A percentile compares a stretch with the other conserved stretches of the same genome.
These are phyloP conservation scores for Dichotomocladium elegans DNA, from an alignment of 371 early-diverging fungal species.

Conservation along the genomic window DNA sequence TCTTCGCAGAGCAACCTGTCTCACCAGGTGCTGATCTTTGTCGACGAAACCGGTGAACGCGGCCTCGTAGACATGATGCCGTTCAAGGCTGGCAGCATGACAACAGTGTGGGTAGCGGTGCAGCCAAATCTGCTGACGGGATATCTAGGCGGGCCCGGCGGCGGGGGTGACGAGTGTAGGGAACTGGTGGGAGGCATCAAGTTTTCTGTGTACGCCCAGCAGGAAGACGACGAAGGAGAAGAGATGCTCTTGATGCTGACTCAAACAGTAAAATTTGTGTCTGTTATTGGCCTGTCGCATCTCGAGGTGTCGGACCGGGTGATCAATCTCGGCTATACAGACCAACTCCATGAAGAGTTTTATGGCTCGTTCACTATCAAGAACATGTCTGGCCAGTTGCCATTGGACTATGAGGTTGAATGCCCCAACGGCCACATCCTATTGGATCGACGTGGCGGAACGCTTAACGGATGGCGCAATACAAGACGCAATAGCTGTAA, in stretches of 20 bases:
- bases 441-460: conserved; percentile 55
- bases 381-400: conserved; percentile 64
- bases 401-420: conserved; percentile 60
- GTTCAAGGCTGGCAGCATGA: conserved; percentile 47
- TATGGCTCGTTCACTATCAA: conserved; percentile 60
- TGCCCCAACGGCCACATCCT: conserved; percentile 55
- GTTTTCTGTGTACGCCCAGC: conserved; percentile 60
- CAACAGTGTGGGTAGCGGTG: conserved; percentile 76
- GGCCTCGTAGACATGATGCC: conserved; percentile 57
- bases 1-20: conserved; percentile 77
- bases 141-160: conserved; percentile 27
- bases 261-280: conserved; percentile 77
- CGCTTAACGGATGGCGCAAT: conserved; percentile 56
- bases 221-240: conserved; percentile 20
- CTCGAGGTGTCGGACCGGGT: conserved; percentile 61
- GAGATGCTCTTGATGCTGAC: conserved; percentile 45
- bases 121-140: conserved; percentile 69
- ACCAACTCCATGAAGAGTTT: conserved; percentile 45
- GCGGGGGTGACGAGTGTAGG: conserved; percentile 65
- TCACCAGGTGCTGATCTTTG: conserved; percentile 79
- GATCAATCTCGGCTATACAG: conserved; percentile 58
- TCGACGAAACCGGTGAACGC: conserved; percentile 64
- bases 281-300: conserved; percentile 79
- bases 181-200: conserved; percentile 80
- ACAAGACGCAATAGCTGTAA: conserved; percentile 13